Base-by-base conservation (phyloP, 1,284 basidiomycete species). In the Puccinia polysora region DNA sequence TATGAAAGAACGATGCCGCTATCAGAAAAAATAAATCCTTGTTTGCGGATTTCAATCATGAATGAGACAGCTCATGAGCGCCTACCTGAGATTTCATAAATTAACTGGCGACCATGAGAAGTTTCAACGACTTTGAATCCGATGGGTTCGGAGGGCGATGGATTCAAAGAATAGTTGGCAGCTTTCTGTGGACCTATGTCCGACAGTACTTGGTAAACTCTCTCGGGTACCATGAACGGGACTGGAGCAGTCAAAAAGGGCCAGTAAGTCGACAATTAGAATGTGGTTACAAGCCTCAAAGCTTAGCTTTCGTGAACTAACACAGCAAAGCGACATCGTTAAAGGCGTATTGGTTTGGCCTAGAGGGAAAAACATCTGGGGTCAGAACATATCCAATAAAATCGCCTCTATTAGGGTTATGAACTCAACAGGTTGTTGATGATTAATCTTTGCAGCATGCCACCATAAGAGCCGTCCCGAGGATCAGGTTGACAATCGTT, bases 291-390 rank as follows among this genome's bases (percentile, higher is more conserved):
- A 2, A 25, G 43, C 38, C 15, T 14, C 2, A 30, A 14, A 14
- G n/a, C n/a, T 14, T n/a, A 14, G 25, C 20, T 12, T 25, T 10
- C 2, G n/a, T 25, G 34, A 25, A 28, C 47, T 38, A n/a, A 71
- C 69, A 71, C 36, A 71, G 47, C 20, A 71, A 59, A 18, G 69
- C 69, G 34, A 71, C 59, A 53, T 71, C 69, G 20, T 71, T 71
- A 36, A 25, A 71, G 14, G 34, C 59, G 38, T 71, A 71, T 63
- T 62, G 59, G 20, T 71, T 52, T 2, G 69, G 69, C 18, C 67
- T 70, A 38, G 8, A 59, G 8, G 8, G 49, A 28, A 52, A 15
- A 47, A 34, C 10, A 38, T 40, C n/a, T n/a, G 14, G n/a, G 28
- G 50, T 62, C 14, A 70, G 43, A 8, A 47, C 10, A 32, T 52